Evolutionary conservation across 345 rosid genomes (phyloP), one percentile per base, ranked within the genome.

Genomic region (Rubroshorea leprosula): DNA sequence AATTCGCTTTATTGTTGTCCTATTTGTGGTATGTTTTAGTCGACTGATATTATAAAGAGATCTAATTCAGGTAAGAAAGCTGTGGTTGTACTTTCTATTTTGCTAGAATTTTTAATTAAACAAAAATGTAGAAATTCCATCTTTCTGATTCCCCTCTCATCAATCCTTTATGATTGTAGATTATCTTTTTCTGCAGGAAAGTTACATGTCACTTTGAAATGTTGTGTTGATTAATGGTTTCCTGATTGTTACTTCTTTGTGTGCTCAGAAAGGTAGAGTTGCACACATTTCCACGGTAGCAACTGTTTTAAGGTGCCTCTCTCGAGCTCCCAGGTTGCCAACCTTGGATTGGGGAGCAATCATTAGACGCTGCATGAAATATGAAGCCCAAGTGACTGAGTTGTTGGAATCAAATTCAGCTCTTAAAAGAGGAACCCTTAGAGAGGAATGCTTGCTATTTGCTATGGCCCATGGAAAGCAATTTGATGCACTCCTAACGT

Each of bases 361-460:
- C 38, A 52, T 88, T 47, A 83, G 95, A 61, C 83, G 96, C 13
- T 80, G 81, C 75, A 86, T 86, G 98, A 92, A 80, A 78, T 90
- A 69, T 48, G 95, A 81, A 70, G 69, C 72, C 57, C 82, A 78
- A 64, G 49, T 66, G 43, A 57, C 71, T 29, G 67, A 51, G 72
- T 60, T 52, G 35, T 26, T 66, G 43, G 73, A 56, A 16, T 63
- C 77, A 59, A 78, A 75, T 51, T 58, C 78, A 63, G 62, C 73
- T 62, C 62, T 41, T 43, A 65, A 60, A 67, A 75, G 64, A 65
- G 74, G 66, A 64, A 68, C 50, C 41, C 82, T 88, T 49, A 68
- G 98, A 67, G 85, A 78, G 81, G 90, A 86, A 72, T 81, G 87
- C 47, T 61, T 88, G 62, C 71, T 45, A 27, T 88, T 92, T 65